Base-by-base conservation (phyloP, 2,329 filamentous ascomycete species). In the Trichoderma hamatum region DNA sequence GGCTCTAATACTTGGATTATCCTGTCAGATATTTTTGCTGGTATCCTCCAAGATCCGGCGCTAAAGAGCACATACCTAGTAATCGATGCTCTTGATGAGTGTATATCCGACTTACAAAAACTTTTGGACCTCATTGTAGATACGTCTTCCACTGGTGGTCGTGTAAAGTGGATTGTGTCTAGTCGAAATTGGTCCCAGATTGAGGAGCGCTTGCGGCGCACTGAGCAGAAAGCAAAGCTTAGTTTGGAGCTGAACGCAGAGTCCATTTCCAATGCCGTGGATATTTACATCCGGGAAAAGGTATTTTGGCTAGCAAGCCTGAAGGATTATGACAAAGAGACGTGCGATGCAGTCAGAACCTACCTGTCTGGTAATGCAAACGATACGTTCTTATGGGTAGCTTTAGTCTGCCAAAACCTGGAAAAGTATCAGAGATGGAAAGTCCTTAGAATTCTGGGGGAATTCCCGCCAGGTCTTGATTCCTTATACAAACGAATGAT, bases 71-170 rank as follows among this genome's bases (percentile, higher is more conserved):
- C 54, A 59, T 67, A 26, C 28, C 4, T 86, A 5, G 70, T 84
- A 6, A 72, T 86, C 56, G 82, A 85, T 72, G 83, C 82, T 3
- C 79, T 85, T 0, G 82, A 86, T 67, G 83, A 85, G 72, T 67
- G 67, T 32, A 26, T 30, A 24, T 36, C 19, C 4, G 62, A 67
- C 5, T 46, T 84, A 81, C 69, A 58, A 39, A 60, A 75, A 49
- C 79, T 85, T 5, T 73, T 85, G 19, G 59, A 78, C 0, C 70
- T 82, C 14, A 77, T 84, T 49, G 59, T 36, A 28, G 24, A n/a
- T 11, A 21, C 39, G 13, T 60, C 62, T 43, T 19, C n/a, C 61
- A 26, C 19, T 5, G 10, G 14, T 19, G n/a, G 24, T 10, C 36
- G 39, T 1, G 72, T 79, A 1, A 85, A 82, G 70, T 84, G 81